Percentiles rank a stretch among this genome's conserved stretches.
phyloP scores from a whole-genome alignment of 2,329 filamentous ascomycete species.

The Fusarium devonianum region DNA sequence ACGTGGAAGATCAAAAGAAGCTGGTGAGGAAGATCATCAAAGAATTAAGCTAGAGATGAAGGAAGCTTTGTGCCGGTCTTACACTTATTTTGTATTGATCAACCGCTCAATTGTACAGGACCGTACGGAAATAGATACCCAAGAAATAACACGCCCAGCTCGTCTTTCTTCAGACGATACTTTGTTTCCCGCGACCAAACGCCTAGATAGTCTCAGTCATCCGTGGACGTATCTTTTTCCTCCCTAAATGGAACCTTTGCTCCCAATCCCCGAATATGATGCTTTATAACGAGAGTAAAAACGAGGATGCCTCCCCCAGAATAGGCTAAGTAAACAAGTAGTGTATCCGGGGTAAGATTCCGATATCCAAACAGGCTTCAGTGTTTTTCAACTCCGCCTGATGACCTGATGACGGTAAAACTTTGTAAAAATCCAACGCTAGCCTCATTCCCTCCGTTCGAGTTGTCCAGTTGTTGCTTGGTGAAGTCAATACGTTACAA shows the following conservation, averaged over 20 bases:
- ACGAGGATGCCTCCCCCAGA: conserved; percentile 29
- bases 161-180: conserved; percentile 26
- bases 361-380: not conserved
- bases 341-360: not conserved
- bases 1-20: conserved; percentile 72
- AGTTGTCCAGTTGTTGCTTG: no score
- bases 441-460: no score
- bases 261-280: conserved; percentile 31
- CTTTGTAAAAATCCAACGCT: conserved; percentile 4
- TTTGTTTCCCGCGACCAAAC: conserved; percentile 33
- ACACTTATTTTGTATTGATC: conserved; percentile 33
- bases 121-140: conserved; percentile 40
- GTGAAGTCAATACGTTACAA: no score
- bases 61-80: conserved; percentile 20
- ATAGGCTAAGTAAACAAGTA: conserved; percentile 6
- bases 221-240: conserved; percentile 24
- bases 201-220: conserved; percentile 25
- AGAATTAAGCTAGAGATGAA: conserved; percentile 55
- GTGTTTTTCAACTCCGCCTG: not conserved
- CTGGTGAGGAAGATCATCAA: conserved; percentile 72
- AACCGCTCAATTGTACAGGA: conserved; percentile 31
- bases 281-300: conserved; percentile 33
- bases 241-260: conserved; percentile 7
- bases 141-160: conserved; percentile 31
- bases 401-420: not conserved